Conservation (phyloP, 768 basidiomycete genomes). For the Mrakia blollopis region DNA sequence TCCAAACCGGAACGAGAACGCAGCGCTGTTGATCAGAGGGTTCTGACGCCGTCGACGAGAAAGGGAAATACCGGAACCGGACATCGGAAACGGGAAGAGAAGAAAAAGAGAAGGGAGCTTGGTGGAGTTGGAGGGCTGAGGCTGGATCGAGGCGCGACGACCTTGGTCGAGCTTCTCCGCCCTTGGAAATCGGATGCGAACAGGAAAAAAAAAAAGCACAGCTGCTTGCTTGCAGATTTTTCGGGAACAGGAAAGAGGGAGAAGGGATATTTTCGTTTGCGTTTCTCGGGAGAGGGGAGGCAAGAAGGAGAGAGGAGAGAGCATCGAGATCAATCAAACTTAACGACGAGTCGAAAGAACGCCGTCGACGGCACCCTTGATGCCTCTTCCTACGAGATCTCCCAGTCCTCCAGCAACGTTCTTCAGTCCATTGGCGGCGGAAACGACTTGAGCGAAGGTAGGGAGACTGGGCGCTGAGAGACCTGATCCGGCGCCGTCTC, state of each 20-base stretch:
- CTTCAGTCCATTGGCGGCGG: conserved; percentile 20
- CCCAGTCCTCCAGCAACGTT: conserved; percentile 2
- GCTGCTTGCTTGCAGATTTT: too few species aligned
- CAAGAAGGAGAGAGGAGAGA: background rate
- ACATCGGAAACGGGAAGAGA: background rate
- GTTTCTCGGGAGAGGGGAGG: background rate
- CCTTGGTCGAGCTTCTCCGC: too few species aligned
- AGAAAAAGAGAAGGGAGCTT: background rate
- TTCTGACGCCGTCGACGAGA: background rate
- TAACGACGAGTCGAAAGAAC: background rate
- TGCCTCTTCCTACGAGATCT: conserved; percentile 8
- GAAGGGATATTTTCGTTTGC: too few species aligned
- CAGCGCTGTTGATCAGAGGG: conserved; percentile 12
- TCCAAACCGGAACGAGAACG: conserved; percentile 21
- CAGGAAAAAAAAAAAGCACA: too few species aligned
- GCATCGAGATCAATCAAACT: background rate
- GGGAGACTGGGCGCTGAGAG: background rate
- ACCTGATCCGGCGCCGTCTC: background rate
- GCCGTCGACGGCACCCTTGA: conserved; percentile 20
- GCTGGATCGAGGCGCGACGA: background rate
- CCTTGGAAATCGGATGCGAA: too few species aligned
- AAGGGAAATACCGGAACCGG: background rate
- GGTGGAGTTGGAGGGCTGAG: too few species aligned
- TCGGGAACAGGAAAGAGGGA: background rate
- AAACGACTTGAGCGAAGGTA: conserved; percentile 1